Percentiles rank a stretch among this genome's conserved stretches.
Conservation (phyloP, 2,329 filamentous ascomycete genomes). For the Nemania bipapillata region DNA sequence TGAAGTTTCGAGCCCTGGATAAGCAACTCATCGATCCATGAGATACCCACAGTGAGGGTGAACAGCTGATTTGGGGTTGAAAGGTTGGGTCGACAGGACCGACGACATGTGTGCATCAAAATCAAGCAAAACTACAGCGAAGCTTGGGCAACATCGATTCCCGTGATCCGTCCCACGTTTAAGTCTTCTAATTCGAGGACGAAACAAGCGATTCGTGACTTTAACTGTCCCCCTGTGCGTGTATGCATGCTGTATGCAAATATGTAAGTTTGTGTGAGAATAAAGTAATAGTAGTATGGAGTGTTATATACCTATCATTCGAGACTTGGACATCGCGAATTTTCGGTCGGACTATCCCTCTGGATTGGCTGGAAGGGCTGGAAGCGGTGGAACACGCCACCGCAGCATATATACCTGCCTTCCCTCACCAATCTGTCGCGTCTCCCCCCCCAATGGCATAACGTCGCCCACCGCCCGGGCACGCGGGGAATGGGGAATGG, state of each 20-base stretch:
- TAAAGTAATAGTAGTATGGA: background rate
- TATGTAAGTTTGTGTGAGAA: background rate
- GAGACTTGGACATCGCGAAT: slow-evolving; percentile 24
- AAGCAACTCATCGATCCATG: slow-evolving; percentile 9
- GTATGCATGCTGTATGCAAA: background rate
- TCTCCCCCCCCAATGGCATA: slow-evolving; percentile 2
- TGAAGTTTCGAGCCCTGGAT: slow-evolving; percentile 4
- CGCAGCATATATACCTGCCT: background rate
- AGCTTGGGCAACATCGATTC: slow-evolving; percentile 13
- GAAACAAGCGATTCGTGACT: slow-evolving; percentile 1
- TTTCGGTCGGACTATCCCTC: slow-evolving; percentile 35
- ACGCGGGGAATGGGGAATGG: slow-evolving; percentile 4
- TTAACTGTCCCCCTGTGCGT: background rate
- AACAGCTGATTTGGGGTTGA: slow-evolving; percentile 11
- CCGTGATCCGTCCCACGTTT: slow-evolving; percentile 31
- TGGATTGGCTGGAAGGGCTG: slow-evolving; percentile 30
- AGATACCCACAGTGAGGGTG: background rate
- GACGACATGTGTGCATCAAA: slow-evolving; percentile 31
- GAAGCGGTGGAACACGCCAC: slow-evolving; percentile 22
- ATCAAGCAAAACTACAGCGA: slow-evolving; percentile 17
- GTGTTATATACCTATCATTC: too few relatives aligned
- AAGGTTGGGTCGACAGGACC: slow-evolving; percentile 5
- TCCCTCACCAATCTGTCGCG: background rate
- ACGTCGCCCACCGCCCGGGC: background rate
- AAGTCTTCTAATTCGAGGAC: background rate